Evolutionary conservation across 2,329 filamentous ascomycete genomes (phyloP).

Genomic region (Magnaporthiopsis rhizophila): DNA sequence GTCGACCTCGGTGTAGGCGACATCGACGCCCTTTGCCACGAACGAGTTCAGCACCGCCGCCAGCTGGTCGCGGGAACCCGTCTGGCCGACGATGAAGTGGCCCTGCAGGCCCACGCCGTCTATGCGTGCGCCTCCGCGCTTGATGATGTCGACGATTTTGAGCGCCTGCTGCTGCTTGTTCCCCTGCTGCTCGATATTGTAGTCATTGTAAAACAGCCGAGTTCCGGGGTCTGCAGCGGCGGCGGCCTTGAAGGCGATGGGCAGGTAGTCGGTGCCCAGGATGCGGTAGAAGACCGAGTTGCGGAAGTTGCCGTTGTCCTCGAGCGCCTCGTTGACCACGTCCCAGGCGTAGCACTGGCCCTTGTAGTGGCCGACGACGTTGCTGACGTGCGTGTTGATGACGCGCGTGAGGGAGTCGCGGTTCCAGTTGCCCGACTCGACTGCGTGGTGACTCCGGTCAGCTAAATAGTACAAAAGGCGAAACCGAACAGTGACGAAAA

Average conservation of each 20-base stretch:
- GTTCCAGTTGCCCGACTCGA: slow-evolving; percentile 31
- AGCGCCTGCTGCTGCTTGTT: slow-evolving; percentile 24
- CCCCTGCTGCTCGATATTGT: slow-evolving; percentile 35
- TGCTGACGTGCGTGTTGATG: slow-evolving; percentile 43
- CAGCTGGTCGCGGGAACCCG: slow-evolving; percentile 28
- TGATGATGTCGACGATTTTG: slow-evolving; percentile 22
- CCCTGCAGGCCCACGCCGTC: slow-evolving; percentile 44
- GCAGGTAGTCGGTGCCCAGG: slow-evolving; percentile 38
- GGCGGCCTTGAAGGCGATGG: slow-evolving; percentile 37
- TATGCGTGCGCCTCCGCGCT: slow-evolving; percentile 31
- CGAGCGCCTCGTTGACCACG: slow-evolving; percentile 44
- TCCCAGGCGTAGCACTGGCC: slow-evolving; percentile 44
- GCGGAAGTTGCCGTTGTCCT: slow-evolving; percentile 38
- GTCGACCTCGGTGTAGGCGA: slow-evolving; percentile 45
- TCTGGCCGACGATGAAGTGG: slow-evolving; percentile 38
- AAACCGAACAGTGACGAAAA: too few relatives aligned
- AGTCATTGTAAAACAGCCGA: slow-evolving; percentile 47
- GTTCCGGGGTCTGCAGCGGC: slow-evolving; percentile 30
- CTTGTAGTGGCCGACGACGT: slow-evolving; percentile 35
- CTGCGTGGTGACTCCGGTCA: background rate
- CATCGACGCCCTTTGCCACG: slow-evolving; percentile 28
- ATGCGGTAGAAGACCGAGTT: slow-evolving; percentile 34
- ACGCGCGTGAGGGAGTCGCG: slow-evolving; percentile 40
- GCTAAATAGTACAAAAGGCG: too few relatives aligned
- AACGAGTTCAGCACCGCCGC: slow-evolving; percentile 31